Percentiles rank a stretch among this genome's conserved stretches.
These are phyloP conservation scores for Alliaria petiolata DNA, from an alignment of 345 rosid genomes.

Conservation along the genomic window DNA sequence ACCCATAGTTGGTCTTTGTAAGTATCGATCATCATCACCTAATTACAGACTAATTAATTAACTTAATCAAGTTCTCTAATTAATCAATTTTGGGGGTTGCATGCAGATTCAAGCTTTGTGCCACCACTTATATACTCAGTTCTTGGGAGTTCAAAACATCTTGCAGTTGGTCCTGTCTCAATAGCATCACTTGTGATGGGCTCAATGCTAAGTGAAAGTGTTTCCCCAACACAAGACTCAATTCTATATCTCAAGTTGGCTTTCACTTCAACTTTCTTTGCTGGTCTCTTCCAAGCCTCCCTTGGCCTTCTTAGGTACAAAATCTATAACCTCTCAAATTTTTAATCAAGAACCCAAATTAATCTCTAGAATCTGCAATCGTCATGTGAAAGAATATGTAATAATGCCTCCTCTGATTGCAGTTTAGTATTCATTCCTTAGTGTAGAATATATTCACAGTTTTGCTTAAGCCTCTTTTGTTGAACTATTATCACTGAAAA, in stretches of 20 bases:
- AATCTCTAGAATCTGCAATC: not conserved
- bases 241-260: conserved; percentile 76
- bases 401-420: not conserved
- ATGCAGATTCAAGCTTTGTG: conserved; percentile 97
- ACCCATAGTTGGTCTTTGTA: conserved; percentile 89
- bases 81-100: not conserved
- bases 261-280: conserved; percentile 95
- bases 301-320: conserved; percentile 77
- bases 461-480: conserved; percentile 16
- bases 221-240: conserved; percentile 58
- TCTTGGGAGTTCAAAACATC: conserved; percentile 90
- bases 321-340: not conserved
- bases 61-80: not conserved
- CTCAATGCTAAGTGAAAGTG: conserved; percentile 78
- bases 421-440: conserved; percentile 17
- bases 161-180: conserved; percentile 96
- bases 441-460: conserved; percentile 31
- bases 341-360: not conserved
- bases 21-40: conserved; percentile 33
- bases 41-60: not conserved
- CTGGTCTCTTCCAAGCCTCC: conserved; percentile 91
- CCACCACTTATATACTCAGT: conserved; percentile 87
- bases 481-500: conserved; percentile 10
- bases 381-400: conserved; percentile 15
- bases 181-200: conserved; percentile 98